phyloP scores from a whole-genome alignment of 257 asterid species.

The Nicotiana noctiflora region DNA sequence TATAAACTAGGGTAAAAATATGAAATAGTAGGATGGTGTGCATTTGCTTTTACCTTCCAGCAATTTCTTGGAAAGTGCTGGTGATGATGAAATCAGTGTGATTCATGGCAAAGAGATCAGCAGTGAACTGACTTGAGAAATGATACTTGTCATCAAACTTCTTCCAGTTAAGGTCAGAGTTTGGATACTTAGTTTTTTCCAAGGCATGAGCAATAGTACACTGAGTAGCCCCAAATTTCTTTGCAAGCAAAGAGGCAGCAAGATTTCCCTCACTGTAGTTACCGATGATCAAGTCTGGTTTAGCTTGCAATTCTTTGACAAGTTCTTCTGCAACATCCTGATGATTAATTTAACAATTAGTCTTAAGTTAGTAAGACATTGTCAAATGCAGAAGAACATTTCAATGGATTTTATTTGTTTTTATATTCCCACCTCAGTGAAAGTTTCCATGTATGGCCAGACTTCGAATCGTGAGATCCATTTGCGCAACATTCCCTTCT shows the following conservation, averaged over 20 bases:
- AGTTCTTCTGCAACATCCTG: conserved; percentile 30
- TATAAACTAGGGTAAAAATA: background rate
- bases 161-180: conserved; percentile 28
- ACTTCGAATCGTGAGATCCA: conserved; percentile 38
- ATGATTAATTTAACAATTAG: background rate
- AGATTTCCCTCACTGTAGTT: conserved; percentile 37
- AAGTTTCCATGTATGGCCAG: conserved; percentile 38
- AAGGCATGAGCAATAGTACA: conserved; percentile 33
- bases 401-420: background rate
- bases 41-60: conserved; percentile 12
- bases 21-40: background rate
- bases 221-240: conserved; percentile 31
- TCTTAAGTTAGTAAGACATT: background rate
- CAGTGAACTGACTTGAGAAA: conserved; percentile 30
- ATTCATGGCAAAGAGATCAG: conserved; percentile 29
- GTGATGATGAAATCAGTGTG: conserved; percentile 29
- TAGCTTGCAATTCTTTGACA: conserved; percentile 19
- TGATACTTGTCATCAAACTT: conserved; percentile 26
- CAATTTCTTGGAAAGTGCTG: conserved; percentile 23
- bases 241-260: conserved; percentile 27
- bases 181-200: conserved; percentile 29
- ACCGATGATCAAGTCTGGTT: conserved; percentile 25
- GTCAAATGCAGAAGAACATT: background rate
- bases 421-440: conserved; percentile 22
- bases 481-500: conserved; percentile 26